A percentile compares a stretch with the other conserved stretches of the same genome.
These are phyloP conservation scores for Aureobasidium sp. DNA, from an alignment of 2,329 filamentous ascomycete genomes.

Conservation along the genomic window DNA sequence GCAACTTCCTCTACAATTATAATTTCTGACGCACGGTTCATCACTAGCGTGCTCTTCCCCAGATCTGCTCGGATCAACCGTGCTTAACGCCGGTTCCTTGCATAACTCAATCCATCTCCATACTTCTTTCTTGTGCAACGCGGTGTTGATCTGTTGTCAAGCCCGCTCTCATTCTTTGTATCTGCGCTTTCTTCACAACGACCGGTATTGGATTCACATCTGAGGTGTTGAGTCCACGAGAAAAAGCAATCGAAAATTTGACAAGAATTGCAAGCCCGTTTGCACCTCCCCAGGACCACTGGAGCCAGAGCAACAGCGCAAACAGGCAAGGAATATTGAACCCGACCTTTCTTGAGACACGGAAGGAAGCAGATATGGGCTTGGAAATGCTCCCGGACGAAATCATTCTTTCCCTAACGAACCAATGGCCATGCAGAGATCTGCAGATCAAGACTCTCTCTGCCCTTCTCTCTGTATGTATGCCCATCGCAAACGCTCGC, in stretches of 20 bases:
- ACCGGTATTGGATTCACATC: not conserved
- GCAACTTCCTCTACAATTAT: not conserved
- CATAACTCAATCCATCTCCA: slow-evolving; percentile 8
- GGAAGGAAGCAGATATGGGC: slow-evolving; percentile 7
- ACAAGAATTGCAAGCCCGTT: not conserved
- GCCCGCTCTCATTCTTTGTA: not conserved
- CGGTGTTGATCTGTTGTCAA: slow-evolving; percentile 12
- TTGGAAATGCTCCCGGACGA: slow-evolving; percentile 31
- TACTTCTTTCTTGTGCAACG: slow-evolving; percentile 7
- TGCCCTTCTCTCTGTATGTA: slow-evolving; percentile 38
- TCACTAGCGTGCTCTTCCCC: slow-evolving; percentile 8
- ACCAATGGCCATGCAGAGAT: slow-evolving; percentile 36
- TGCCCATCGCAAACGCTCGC: not conserved
- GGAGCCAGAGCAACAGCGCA: not conserved
- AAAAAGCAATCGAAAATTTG: too few relatives aligned
- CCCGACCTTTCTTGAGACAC: not conserved
- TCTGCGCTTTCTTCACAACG: not conserved
- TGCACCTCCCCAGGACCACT: not conserved
- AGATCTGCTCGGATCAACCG: not conserved
- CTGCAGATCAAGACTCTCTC: slow-evolving; percentile 41
- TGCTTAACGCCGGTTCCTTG: slow-evolving; percentile 1
- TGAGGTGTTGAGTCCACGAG: not conserved
- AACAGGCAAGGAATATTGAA: not conserved
- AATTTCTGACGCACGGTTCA: slow-evolving; percentile 12
- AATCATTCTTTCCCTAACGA: slow-evolving; percentile 29